phyloP scores from a whole-genome alignment of 1,284 basidiomycete species.

The Tetrapyrgos nigripes region DNA sequence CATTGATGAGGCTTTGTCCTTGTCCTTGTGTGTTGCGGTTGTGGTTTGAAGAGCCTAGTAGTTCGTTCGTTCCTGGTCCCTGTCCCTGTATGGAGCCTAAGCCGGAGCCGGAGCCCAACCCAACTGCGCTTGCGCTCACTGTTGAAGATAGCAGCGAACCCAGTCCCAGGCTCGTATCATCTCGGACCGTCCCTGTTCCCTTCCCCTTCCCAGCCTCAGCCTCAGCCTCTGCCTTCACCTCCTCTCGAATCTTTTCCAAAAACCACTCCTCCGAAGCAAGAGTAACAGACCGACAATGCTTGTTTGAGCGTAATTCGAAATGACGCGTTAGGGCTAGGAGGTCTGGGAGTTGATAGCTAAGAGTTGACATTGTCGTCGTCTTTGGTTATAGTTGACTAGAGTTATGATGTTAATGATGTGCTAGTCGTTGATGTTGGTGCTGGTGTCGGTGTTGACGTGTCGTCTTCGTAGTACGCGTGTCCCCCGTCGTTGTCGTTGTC shows the following conservation, averaged over 20 bases:
- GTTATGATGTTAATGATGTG: too few relatives aligned
- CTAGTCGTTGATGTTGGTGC: too few relatives aligned
- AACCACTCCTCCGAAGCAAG: slow-evolving; percentile 56
- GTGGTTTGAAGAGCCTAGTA: too few relatives aligned
- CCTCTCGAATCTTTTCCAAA: slow-evolving; percentile 24
- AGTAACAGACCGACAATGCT: slow-evolving; percentile 51
- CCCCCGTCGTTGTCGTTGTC: too few relatives aligned
- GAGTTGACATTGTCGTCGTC: slow-evolving; percentile 17
- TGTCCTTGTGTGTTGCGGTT: too few relatives aligned
- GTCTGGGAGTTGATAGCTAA: slow-evolving; percentile 67
- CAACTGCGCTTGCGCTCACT: not conserved
- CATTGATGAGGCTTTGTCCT: too few relatives aligned
- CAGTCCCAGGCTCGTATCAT: not conserved
- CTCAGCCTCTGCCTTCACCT: not conserved
- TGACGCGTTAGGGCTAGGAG: slow-evolving; percentile 54
- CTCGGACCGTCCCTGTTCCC: not conserved
- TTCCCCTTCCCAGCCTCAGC: too few relatives aligned
- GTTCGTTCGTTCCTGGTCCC: not conserved
- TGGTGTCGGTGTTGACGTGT: too few relatives aligned
- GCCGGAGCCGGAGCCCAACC: too few relatives aligned
- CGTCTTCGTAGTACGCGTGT: too few relatives aligned
- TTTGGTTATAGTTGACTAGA: too few relatives aligned
- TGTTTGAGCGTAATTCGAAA: slow-evolving; percentile 52
- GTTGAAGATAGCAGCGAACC: not conserved
- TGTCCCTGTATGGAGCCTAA: not conserved